These are phyloP conservation scores for Waltergamsia citrina DNA, from an alignment of 2,329 filamentous ascomycete genomes.

Conservation along the genomic window DNA sequence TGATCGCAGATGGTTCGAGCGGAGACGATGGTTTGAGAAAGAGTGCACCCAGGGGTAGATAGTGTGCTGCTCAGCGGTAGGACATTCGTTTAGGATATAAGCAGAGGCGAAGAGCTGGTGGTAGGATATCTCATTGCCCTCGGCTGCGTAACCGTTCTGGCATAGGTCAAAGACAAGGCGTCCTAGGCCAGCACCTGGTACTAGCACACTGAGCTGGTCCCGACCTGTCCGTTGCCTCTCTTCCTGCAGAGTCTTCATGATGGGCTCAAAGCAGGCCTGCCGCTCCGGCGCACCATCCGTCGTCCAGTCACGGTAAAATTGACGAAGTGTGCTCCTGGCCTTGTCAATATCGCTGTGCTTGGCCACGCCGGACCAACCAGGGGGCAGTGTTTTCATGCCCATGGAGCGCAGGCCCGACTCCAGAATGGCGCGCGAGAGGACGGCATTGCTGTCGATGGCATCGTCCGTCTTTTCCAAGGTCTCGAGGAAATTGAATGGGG, in stretches of 20 bases:
- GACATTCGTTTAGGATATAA: constrained; percentile 63
- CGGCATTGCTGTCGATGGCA: constrained; percentile 81
- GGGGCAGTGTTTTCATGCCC: constrained; percentile 42
- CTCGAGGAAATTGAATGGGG: constrained; percentile 75
- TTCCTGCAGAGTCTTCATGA: constrained; percentile 54
- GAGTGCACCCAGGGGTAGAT: constrained; percentile 80
- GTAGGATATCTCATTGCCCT: constrained; percentile 95
- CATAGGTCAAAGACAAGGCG: constrained; percentile 84
- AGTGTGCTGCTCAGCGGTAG: constrained; percentile 50
- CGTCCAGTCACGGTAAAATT: constrained; percentile 95
- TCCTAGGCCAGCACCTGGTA: constrained; percentile 84
- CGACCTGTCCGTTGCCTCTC: constrained; percentile 27
- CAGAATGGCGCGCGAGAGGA: constrained; percentile 72
- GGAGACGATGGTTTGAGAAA: constrained; percentile 75
- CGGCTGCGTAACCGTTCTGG: constrained; percentile 58
- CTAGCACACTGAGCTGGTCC: constrained; percentile 55
- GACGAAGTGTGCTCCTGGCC: constrained; percentile 81
- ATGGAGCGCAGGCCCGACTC: constrained; percentile 60
- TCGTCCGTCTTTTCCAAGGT: constrained; percentile 72
- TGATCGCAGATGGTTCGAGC: constrained; percentile 64
- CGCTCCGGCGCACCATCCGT: constrained; percentile 66
- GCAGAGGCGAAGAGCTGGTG: constrained; percentile 86
- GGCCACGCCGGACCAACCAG: constrained; percentile 61
- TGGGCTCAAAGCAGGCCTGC: constrained; percentile 64
- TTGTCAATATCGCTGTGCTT: constrained; percentile 76